Evolutionary conservation across 345 rosid species (phyloP), one percentile per base, ranked within the genome.

Genomic region (Stellera chamaejasme): DNA sequence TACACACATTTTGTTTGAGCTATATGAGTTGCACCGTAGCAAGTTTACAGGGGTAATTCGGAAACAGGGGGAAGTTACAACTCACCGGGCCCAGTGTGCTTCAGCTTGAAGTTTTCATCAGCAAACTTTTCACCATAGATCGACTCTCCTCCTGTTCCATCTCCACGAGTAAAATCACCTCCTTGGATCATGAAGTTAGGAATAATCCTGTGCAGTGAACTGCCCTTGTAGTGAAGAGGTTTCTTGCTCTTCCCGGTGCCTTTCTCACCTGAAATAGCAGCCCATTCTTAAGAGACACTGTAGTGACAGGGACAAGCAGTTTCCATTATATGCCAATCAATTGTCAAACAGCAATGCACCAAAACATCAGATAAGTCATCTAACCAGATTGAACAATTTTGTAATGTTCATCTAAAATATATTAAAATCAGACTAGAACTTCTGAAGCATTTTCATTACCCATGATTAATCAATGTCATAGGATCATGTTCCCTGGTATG

Each of bases 121-220:
- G 81, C 77, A 74, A 93, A 93, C 77, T 89, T 90, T 78, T 85
- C 84, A 44, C 99, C 99, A 5, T 87, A 90, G 66, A 93, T 90
- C 3, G 99, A 93, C 69, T 93, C 97, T 48, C 97, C 97, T 27
- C 97, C 99, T 70, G 85, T 84, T 60, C 99, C 99, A 36, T 87
- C 87, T 2, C 99, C 99, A 43, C 68, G 97, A 0, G 99, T 93
- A 51, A 93, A 93, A 53, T 93, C 99, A 65, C 99, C 99, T 50
- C 99, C 96, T 45, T 90, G 97, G 32, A 90, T 53, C 99, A 87
- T 93, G 62, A 93, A 93, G 72, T 84, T 81, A n/a, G 99, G 96
- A 63, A 93, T 90, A 66, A 93, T 90, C 72, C 99, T 72, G 78
- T 93, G 99, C 69, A 93, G 87, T 25, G 62, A 13, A 57, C 95